Evolutionary conservation across 139 green algal species (phyloP), one percentile per base, ranked within the genome.

Genomic region (Eudorina sp.): DNA sequence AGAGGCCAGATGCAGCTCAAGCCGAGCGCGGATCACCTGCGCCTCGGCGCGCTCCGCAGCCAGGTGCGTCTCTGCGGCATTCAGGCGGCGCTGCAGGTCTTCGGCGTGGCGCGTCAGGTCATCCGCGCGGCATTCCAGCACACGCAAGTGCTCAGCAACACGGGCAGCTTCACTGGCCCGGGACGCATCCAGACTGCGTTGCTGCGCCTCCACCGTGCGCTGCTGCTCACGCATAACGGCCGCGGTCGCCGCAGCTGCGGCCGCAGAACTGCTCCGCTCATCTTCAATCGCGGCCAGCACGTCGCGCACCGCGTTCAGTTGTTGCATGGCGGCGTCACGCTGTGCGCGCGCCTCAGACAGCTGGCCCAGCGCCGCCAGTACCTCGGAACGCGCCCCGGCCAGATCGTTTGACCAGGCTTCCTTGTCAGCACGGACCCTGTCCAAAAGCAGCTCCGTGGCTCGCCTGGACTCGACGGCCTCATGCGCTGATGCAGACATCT

Each of bases 41-140:
- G 83, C 68, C 6, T 88, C 83, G 4, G 83, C 69, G 5, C 68
- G 68, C 51, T 80, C 83, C 21, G 34, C 58, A 23, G n/a, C 23
- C 36, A 88, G 48, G 19, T 34, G 48, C 46, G 48, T 68, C 51
- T 80, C 83, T 4, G 51, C 51, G 16, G 3, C 48, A 19, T 58
- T 45, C 4, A 88, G 68, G 45, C 68, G 68, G 46, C 66, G 66
- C 48, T 88, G 83, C 68, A 80, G 40, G 11, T 80, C 83, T 36
- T 81, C 81, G 3, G 81, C n/a, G 4, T 68, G 46, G 11, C 46
- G 64, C 7, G 64, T 34, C 45, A 78, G 25, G 2, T 78, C 43
- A 68, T 68, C 51, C 16, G 83, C 68, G 0, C 68, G 51, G 19
- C 34, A 25, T 36, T 81, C 68, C 68, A 87, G 25, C 2, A 45